Evolutionary conservation across 148 eudicot species (phyloP), one percentile per base, ranked within the genome.

Genomic region (Arctostaphylos glauca): DNA sequence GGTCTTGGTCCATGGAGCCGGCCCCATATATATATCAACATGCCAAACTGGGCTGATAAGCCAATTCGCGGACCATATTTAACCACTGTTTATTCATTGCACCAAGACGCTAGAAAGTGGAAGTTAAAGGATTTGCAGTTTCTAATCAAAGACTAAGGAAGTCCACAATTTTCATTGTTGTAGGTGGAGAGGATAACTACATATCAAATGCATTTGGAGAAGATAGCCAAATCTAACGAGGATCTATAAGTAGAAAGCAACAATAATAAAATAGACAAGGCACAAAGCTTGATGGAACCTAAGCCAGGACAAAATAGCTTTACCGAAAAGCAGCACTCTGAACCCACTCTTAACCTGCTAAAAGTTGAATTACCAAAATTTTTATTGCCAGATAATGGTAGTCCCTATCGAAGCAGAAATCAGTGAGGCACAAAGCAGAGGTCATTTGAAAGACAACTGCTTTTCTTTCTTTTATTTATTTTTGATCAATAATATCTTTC

Each of bases 301-400:
- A 49, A 12, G 2, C 25, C 41, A 76, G 46, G 59, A 59, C 59
- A 77, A 31, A 59, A 58, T 58, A n/a, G 13, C 73, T 64, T 80
- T 80, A 64, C 56, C 31, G 23, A 62, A 23, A 62, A 49, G 66
- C 4, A 78, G 80, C 80, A 55, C 67, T 76, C 18, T 53, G 72
- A 64, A 10, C 55, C 55, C 71, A 78, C 77, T 56, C 64, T 44
- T 23, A 74, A 81, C 60, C 52, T 58, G 48, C 56, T 18, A 73
- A 50, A 82, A 74, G 74, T 56, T 31, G 80, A 82, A 59, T 62
- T 56, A 76, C 38, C 52, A 56, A 25, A 68, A 58, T 66, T 74
- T 81, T 58, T 70, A 79, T 59, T 79, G 72, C 84, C 72, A 13
- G 46, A 81, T 58, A 74, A 31, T 81, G 79, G 55, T 9, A 47